Evolutionary conservation across 164 flowering plant species (phyloP), one percentile per base, ranked within the genome.

Genomic region (Houttuynia cordata): DNA sequence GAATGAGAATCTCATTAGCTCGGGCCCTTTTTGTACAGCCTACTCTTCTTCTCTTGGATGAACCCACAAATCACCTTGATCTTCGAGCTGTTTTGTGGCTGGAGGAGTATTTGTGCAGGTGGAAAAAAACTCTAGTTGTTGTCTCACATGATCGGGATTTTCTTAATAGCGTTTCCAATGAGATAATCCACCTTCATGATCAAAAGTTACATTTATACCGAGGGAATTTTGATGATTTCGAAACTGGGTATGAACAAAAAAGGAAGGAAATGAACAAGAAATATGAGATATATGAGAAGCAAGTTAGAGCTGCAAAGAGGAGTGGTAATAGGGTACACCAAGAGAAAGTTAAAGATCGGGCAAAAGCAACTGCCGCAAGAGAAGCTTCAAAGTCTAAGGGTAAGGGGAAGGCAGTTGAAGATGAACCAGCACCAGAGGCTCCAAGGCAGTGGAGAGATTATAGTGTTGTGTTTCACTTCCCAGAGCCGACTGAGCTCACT

Each of bases 71-170:
- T n/a, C n/a, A n/a, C n/a, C n/a, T n/a, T n/a, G n/a, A n/a, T n/a
- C n/a, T n/a, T n/a, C n/a, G n/a, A n/a, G 96, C 96, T 42, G 92
- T 86, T 68, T 78, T 88, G 13, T 88, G 96, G 96, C 69, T 88
- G 56, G 96, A 88, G 56, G 96, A 88, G 71, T 86, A 84, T 59
- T 65, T 86, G 52, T 78, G 86, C 72, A 53, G 93, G 62, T 88
- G 93, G 93, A 86, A 88, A 80, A 86, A 86, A n/a, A 88, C 91
- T 21, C 71, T 88, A 19, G 86, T 88, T 10, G 91, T 88, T 37
- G 96, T 88, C 25, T 88, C 96, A 0, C 96, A 88, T 61, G 93
- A 86, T 63, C 77, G 87, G 12, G 96, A 88, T 66, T 88, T 86
- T 60, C 88, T 88, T 1, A 88, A 88, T 64, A 71, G 81, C 12